A percentile compares a stretch with the other conserved stretches of the same genome.
Conservation (phyloP, 2,329 filamentous ascomycete species). For the Apiospora pterosperma region DNA sequence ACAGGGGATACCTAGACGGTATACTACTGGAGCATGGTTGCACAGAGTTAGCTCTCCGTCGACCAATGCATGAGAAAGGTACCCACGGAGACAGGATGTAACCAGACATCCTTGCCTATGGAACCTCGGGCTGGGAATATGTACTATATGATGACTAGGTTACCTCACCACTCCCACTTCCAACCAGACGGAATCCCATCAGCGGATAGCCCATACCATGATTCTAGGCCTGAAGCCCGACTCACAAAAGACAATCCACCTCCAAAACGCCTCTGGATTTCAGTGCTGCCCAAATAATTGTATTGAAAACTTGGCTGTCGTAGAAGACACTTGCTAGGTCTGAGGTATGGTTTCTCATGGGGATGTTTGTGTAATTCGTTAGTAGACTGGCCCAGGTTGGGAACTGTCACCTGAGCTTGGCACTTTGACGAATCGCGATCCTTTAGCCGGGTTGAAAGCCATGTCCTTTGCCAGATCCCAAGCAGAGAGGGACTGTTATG, state of each 20-base stretch:
- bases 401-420: not conserved
- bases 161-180: not conserved
- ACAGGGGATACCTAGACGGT: not conserved
- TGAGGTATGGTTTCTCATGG: not conserved
- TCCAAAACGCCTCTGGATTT: not conserved
- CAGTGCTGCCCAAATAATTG: not conserved
- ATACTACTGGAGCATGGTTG: not conserved
- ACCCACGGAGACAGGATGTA: not conserved
- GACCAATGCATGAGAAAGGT: not conserved
- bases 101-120: not conserved
- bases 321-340: not conserved
- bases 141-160: not conserved
- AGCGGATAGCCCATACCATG: not conserved
- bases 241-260: not conserved
- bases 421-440: not conserved
- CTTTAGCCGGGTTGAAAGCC: not conserved
- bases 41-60: not conserved
- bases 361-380: not conserved
- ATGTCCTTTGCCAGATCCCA: not conserved
- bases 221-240: not conserved
- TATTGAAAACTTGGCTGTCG: not conserved
- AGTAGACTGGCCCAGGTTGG: not conserved
- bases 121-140: not conserved
- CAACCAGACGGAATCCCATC: not conserved
- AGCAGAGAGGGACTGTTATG: not conserved